These are phyloP conservation scores for Salix suchowensis DNA, from an alignment of 345 rosid species.

Conservation along the genomic window DNA sequence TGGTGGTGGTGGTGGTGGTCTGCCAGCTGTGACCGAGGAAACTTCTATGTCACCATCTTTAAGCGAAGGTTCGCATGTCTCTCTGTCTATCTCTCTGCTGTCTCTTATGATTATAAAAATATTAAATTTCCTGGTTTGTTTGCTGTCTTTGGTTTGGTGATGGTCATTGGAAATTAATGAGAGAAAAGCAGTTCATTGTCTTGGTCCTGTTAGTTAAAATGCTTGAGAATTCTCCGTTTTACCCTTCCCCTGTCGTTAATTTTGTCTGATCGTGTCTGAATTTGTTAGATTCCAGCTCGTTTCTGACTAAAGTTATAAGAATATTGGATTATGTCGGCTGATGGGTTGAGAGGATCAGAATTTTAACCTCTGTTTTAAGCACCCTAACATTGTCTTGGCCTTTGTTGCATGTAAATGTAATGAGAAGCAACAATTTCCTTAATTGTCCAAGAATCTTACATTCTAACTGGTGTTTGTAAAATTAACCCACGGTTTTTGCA, in stretches of 20 bases:
- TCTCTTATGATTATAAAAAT: background rate
- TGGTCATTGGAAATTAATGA: background rate
- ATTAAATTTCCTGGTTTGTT: background rate
- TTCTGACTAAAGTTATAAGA: background rate
- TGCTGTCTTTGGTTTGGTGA: background rate
- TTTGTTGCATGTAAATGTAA: background rate
- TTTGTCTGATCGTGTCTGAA: background rate
- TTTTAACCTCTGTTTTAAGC: background rate
- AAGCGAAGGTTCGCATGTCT: slow-evolving; percentile 40
- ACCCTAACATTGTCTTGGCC: background rate
- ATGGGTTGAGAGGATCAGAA: background rate
- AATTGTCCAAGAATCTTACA: background rate
- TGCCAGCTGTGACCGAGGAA: slow-evolving; percentile 34
- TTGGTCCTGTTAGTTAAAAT: background rate
- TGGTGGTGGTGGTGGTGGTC: background rate
- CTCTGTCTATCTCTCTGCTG: background rate
- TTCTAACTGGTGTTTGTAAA: no score
- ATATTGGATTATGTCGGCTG: background rate
- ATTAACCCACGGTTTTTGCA: no score
- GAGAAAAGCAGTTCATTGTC: background rate
- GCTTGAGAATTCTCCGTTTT: slow-evolving; percentile 3
- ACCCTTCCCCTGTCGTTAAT: background rate
- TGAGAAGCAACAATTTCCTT: background rate
- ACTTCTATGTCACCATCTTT: slow-evolving; percentile 62
- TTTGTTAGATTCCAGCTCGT: background rate